Base-by-base conservation (phyloP, 805 yeast species). In the Starmerella kuoi region DNA sequence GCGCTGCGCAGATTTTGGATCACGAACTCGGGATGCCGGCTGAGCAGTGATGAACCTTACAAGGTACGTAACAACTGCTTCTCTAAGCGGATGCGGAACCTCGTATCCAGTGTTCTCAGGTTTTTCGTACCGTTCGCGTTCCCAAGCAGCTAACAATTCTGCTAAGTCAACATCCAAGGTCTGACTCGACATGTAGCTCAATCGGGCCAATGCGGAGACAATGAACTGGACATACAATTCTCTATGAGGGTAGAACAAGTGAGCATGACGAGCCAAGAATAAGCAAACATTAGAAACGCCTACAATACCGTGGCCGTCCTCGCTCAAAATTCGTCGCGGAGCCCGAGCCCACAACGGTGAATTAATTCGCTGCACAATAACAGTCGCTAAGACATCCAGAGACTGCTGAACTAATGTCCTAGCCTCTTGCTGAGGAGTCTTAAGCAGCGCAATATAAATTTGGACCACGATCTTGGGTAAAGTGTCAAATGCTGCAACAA, bases 241-340 rank as follows among this genome's bases (percentile, higher is more conserved):
- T 42, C 97, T 70, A 14, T 88, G 87, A 40, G 76, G 76, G 55
- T 73, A 88, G 60, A 91, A 91, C 39, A 85, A 63, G 45, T 79
- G 88, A 0, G 93, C 74, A 52, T 91, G 94, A 38, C 77, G 79
- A 26, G 84, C 84, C 60, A 91, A 74, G 53, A 88, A 85, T 56
- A 85, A 94, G 52, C 85, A 91, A 11, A 91, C 81, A 46, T 83
- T 81, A 46, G 83, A 65, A 30, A 87, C 95, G 55, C 85, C 95
- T 2, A 79, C 74, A 3, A 85, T 86, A 54, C 76, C 85, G 56
- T 78, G 81, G 0, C 91, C 88, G 55, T 86, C 94, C 56, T 93
- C 97, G 2, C 87, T 77, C 12, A 91, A 67, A 2, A 88, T 91
- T 40, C 96, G 70, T 50, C 96, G 76, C 0, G 95, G 94, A 87